Base-by-base conservation (phyloP, 176 grass and related monocot species). In the Paspalum vaginatum region DNA sequence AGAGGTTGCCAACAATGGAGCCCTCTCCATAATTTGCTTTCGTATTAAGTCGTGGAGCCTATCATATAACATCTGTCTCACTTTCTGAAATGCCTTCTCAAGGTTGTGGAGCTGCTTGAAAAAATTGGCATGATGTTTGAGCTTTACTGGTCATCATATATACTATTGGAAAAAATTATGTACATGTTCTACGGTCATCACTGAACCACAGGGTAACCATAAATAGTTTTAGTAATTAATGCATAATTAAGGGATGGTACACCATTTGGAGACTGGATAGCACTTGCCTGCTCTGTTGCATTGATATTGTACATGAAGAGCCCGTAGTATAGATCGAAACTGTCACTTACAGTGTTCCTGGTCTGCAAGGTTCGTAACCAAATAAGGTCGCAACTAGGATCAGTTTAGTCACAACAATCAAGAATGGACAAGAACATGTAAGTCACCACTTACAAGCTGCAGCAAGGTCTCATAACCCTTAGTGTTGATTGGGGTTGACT, bases 231-330 rank as follows among this genome's bases (percentile, higher is more conserved):
- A 25, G 16, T 22, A 70, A n/a, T 41, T 80, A n/a, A 52, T 12
- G 76, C 58, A 79, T 67, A 11, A 46, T 62, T 69, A 75, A 56
- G 60, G 0, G 25, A 51, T 32, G 12, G 7, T 9, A 25, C 48
- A 20, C 26, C 6, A 45, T n/a, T 26, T 22, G 56, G 20, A 57
- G 22, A 66, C 4, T 14, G 8, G 8, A 58, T 9, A 77, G 9
- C 18, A 82, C 92, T 89, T 91, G 72, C 92, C 86, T 94, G 92
- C 25, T 94, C 89, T 39, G 92, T 87, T 53, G 86, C 89, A 22
- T 91, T 85, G 27, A 94, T 46, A 75, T 91, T 94, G 80, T 94
- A 94, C 92, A 94, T 89, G 71, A 91, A 91, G 59, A 94, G 89
- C 11, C 92, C 89, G 0, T 91, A 89, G 69, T 94, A 94, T 1